phyloP scores from a whole-genome alignment of 306 rosid species.

The Trifolium dubium region DNA sequence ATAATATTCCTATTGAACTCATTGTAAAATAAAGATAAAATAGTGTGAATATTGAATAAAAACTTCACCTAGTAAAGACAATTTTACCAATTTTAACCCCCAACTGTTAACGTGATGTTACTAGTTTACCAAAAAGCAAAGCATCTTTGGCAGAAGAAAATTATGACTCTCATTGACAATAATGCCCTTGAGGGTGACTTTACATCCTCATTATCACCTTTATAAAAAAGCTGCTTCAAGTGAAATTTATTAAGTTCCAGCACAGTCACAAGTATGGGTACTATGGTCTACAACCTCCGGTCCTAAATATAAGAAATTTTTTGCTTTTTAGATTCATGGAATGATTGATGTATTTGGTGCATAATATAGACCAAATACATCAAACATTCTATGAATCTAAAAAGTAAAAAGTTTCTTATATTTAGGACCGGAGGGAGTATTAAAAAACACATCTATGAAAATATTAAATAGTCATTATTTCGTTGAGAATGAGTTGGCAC shows the following conservation, averaged over 20 bases:
- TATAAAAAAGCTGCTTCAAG: slow-evolving; percentile 78
- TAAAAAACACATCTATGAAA: slow-evolving; percentile 1
- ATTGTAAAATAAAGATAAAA: slow-evolving; percentile 35
- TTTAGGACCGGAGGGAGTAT: no score
- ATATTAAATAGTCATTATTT: slow-evolving; percentile 37
- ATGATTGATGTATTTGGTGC: no score
- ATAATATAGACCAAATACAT: no score
- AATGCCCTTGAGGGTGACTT: slow-evolving; percentile 86
- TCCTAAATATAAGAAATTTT: no score
- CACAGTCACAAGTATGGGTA: slow-evolving; percentile 54
- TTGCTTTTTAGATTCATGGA: no score
- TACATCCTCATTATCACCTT: slow-evolving; percentile 79
- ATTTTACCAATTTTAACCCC: slow-evolving; percentile 52
- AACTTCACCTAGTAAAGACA: slow-evolving; percentile 53
- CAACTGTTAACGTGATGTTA: slow-evolving; percentile 61
- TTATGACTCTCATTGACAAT: slow-evolving; percentile 57
- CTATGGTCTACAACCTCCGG: no score
- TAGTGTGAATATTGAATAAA: slow-evolving; percentile 8
- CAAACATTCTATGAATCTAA: no score
- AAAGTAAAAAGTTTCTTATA: no score
- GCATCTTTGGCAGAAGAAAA: slow-evolving; percentile 63
- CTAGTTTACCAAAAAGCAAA: slow-evolving; percentile 72
- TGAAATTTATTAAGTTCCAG: slow-evolving; percentile 50
- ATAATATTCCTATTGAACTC: slow-evolving; percentile 1
- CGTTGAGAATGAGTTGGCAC: slow-evolving; percentile 21